phyloP scores from a whole-genome alignment of 192 early-diverging fungal genomes.

The Podila clonocystis region DNA sequence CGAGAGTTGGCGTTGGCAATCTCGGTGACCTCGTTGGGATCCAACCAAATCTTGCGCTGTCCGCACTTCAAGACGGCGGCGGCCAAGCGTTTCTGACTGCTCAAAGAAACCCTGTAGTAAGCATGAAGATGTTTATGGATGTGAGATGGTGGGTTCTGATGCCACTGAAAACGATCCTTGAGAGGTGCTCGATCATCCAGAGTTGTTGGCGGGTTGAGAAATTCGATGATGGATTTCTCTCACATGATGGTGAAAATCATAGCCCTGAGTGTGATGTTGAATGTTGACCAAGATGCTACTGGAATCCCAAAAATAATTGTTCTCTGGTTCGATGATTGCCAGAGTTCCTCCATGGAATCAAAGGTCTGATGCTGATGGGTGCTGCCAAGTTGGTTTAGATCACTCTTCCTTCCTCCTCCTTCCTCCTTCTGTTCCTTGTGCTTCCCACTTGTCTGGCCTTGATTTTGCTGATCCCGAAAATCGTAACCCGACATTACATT shows the following conservation, averaged over 20 bases:
- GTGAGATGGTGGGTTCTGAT: neutral
- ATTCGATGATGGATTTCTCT: conserved; percentile 4
- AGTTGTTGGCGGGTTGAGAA: neutral
- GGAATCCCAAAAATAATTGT: too few relatives aligned
- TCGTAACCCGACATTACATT: too few relatives aligned
- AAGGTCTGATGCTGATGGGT: neutral
- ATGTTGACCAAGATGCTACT: neutral
- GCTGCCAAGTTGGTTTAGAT: neutral
- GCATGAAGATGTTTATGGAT: neutral
- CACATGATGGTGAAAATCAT: neutral
- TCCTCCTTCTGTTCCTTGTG: neutral
- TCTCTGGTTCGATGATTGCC: too few relatives aligned
- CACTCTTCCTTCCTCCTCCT: neutral
- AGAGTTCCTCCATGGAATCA: too few relatives aligned
- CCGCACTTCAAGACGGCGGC: conserved; percentile 98
- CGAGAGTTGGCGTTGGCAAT: conserved; percentile 98
- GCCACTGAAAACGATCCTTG: neutral
- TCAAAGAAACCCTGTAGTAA: conserved; percentile 72
- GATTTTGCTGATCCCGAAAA: neutral
- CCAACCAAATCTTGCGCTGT: conserved; percentile 98
- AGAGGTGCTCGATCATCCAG: neutral
- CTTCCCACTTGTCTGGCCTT: neutral
- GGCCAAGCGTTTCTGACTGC: conserved; percentile 95
- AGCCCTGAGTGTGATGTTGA: neutral
- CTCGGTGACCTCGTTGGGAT: conserved; percentile 95